Evolutionary conservation across 2,329 filamentous ascomycete genomes (phyloP), one percentile per base, ranked within the genome.

Genomic region (Talaromyces piceae): DNA sequence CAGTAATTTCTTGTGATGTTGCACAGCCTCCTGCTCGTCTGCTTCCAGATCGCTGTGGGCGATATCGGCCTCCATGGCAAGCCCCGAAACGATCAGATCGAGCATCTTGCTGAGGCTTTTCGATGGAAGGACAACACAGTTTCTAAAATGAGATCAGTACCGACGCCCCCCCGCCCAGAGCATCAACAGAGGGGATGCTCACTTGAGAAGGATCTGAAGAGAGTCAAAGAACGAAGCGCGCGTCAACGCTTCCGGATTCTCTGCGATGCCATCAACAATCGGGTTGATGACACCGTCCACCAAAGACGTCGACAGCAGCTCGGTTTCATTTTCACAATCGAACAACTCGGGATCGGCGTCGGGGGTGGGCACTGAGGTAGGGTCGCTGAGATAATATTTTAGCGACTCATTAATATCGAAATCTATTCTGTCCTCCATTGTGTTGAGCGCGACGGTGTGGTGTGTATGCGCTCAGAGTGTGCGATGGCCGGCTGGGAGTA

Each of bases 321-420:
- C 89, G 47, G 89, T 87, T 61, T 96, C 89, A 68, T 87, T 87
- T 74, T 97, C 93, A 79, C 88, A 94, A 67, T 97, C 91, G 61
- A 90, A 78, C 18, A 98, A 81, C 54, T 86, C 81, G 41, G 83
- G 72, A 60, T 93, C 87, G 51, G 91, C 93, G 68, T 97, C 91
- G 41, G 87, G 84, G 2, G 91, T 96, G 6, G 86, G 77, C 51
- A 97, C 87, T 33, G 82, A 81, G 43, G 83, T 77, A 7, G 93
- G 91, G 68, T 97, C 91, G 72, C 89, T 94, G 80, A 96, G 88
- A 73, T 96, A 98, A 68, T 88, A 82, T 77, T 95, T 96, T 70
- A 97, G 86, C 58, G 90, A 89, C 75, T 95, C 87, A 69, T 96
- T 95, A 71, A 98, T 88, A 70, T 97, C 88, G 74, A 98, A 98